Base-by-base conservation (phyloP, 2,329 filamentous ascomycete species). In the Sporothrix euskadiensis region DNA sequence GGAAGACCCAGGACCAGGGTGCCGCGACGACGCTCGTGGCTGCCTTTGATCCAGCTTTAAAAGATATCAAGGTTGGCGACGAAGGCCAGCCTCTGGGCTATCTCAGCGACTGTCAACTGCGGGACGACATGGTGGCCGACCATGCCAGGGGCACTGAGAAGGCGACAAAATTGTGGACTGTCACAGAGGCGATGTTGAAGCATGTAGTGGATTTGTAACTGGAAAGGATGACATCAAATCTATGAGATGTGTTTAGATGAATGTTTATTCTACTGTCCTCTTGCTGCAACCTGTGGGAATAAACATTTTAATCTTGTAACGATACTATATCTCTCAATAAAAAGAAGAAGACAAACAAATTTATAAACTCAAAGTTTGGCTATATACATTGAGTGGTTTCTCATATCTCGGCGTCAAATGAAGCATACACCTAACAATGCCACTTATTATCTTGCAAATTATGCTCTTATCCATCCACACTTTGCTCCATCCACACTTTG, bases 121-220 rank as follows among this genome's bases (percentile, higher is more conserved):
- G 69, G 7, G 76, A 76, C 4, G 76, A 78, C 1, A 77, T 82
- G 54, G 75, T 78, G 0, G 75, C 70, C 0, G 69, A 75, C 9
- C 78, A 83, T 77, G 80, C 80, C 14, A 78, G 73, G 2, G 80
- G 82, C 10, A 78, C 79, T 0, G 81, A 81, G 7, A 77, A 80
- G n/a, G 83, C 82, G 0, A 82, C 84, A 52, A 81, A 79, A 69
- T 74, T 86, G 47, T 87, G 84, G 84, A 80, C 81, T 69, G 75
- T 85, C 61, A 85, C 83, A 63, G 84, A 86, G 77, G 63, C 65
- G 5, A 73, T 77, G 57, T 30, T 77, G 47, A 30, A 72, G 39
- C 47, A 72, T 5, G 52, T 35, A 3, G 69, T 68, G 32, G 59
- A 52, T 4, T n/a, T 56, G 30, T 70, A 19, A 35, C 26, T 26